Evolutionary conservation across 2,329 filamentous ascomycete genomes (phyloP).

Genomic region (Plectosphaerella plurivora): DNA sequence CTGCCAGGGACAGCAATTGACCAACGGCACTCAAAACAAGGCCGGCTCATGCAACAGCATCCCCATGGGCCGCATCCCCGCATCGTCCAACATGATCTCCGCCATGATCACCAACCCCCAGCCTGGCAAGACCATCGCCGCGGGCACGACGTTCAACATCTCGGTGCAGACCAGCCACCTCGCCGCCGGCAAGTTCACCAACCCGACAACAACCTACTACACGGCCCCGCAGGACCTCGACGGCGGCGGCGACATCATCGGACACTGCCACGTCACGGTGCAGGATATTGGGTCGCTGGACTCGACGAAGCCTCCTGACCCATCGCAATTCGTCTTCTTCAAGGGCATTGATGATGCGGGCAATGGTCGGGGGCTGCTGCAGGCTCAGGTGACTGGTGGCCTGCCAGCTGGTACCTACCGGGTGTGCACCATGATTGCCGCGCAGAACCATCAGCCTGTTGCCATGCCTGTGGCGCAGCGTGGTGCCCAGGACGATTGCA

Average conservation of each 20-base stretch:
- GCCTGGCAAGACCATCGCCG: slow-evolving; percentile 31
- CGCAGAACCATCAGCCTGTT: slow-evolving; percentile 51
- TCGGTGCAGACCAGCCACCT: slow-evolving; percentile 43
- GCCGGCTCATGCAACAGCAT: slow-evolving; percentile 53
- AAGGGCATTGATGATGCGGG: slow-evolving; percentile 52
- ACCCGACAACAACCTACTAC: slow-evolving; percentile 50
- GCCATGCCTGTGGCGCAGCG: slow-evolving; percentile 53
- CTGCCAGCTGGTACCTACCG: slow-evolving; percentile 44
- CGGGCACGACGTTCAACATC: slow-evolving; percentile 40
- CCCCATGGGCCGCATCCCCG: slow-evolving; percentile 53
- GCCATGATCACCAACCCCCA: slow-evolving; percentile 43
- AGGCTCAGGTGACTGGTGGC: slow-evolving; percentile 37
- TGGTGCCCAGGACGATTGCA: slow-evolving; percentile 49
- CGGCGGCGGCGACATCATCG: slow-evolving; percentile 29
- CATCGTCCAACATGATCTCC: slow-evolving; percentile 47
- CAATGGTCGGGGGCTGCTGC: slow-evolving; percentile 39
- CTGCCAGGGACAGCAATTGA: slow-evolving; percentile 47
- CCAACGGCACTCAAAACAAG: slow-evolving; percentile 47
- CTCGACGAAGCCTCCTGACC: slow-evolving; percentile 29
- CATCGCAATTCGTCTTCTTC: slow-evolving; percentile 47
- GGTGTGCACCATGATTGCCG: slow-evolving; percentile 46
- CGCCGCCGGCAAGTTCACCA: slow-evolving; percentile 48
- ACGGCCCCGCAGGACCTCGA: slow-evolving; percentile 47
- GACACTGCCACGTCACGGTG: slow-evolving; percentile 47
- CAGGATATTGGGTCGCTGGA: slow-evolving; percentile 38